Base-by-base conservation (phyloP, 164 flowering plant species). In the Saururus chinensis region DNA sequence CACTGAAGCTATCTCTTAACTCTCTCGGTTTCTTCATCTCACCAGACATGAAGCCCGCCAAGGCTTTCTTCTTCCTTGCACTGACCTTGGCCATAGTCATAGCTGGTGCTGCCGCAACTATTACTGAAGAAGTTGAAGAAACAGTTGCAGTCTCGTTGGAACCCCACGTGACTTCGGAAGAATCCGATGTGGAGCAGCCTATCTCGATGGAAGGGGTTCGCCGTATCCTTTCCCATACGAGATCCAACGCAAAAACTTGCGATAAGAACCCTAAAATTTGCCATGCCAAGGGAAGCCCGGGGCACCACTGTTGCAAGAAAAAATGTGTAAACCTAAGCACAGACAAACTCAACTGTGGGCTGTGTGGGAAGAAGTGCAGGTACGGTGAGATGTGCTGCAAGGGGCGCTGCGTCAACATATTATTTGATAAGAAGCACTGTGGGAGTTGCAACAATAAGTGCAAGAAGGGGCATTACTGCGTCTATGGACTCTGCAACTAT, bases 331-430 rank as follows among this genome's bases (percentile, higher is more conserved):
- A 56, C 20, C 12, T 26, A 5, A 56, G 19, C 1, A 24, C 37
- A 22, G 59, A 56, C 20, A 23, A 6, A 25, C 59, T 22, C 59
- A 56, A 56, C 59, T 56, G 59, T 23, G 59, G 59, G 19, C 19
- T 7, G 20, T 56, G 59, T 26, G 24, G 24, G 35, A 14, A 14
- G 19, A 56, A 56, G 59, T 56, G 59, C 37, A 56, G 24, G 59
- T 2, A 16, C 37, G 19, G 30, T 17, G 26, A 56, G 35, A 13
- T 19, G 59, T 56, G 59, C 37, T 26, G 30, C 30, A 25, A 23
- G 19, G 59, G 59, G 7, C 12, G 6, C 1, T 56, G 59, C 19
- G 37, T 56, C 17, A 42, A 42, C 49, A 14, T 42, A 10, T 42
- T 14, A 10, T 42, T 42, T 10, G 17, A 42, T 14, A 42, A 42